phyloP scores from a whole-genome alignment of 371 early-diverging fungal species.

The Encephalitozoon romaleae region DNA sequence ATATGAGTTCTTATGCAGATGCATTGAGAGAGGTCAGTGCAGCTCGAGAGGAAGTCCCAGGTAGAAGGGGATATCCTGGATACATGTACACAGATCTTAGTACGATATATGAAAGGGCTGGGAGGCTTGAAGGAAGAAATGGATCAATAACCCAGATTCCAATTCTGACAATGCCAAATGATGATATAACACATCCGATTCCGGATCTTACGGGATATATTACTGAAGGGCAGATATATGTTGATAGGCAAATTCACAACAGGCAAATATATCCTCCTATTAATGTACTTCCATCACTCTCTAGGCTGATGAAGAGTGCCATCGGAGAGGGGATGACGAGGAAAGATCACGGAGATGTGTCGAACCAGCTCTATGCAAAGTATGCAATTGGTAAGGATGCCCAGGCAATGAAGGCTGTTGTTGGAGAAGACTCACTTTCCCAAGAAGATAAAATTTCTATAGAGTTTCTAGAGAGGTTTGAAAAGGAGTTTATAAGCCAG shows the following conservation, averaged over 20 bases:
- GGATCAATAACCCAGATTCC: conserved; percentile 99
- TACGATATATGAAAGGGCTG: conserved; percentile 98
- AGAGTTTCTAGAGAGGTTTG: conserved; percentile 97
- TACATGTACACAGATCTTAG: conserved; percentile 99
- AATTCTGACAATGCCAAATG: conserved; percentile 99
- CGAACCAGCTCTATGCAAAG: conserved; percentile 98
- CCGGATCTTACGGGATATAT: conserved; percentile 99
- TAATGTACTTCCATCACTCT: conserved; percentile 95
- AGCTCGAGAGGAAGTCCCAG: conserved; percentile 99
- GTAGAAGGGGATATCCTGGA: conserved; percentile 99
- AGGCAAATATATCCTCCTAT: conserved; percentile 99
- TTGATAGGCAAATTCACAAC: conserved; percentile 96
- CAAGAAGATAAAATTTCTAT: conserved; percentile 92
- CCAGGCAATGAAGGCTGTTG: conserved; percentile 98
- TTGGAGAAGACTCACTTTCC: conserved; percentile 97
- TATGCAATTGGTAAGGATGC: conserved; percentile 99
- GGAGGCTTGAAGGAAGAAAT: conserved; percentile 94
- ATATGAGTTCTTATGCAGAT: conserved; percentile 99
- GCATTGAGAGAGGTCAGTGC: conserved; percentile 97
- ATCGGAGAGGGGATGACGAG: conserved; percentile 98
- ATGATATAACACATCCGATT: conserved; percentile 99
- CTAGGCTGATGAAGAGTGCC: conserved; percentile 98
- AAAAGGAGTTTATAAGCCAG: conserved; percentile 90
- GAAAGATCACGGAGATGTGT: conserved; percentile 98
- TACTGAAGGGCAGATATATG: conserved; percentile 99